These are phyloP conservation scores for Codiaeum variegatum DNA, from an alignment of 441 rosid species.

Conservation along the genomic window DNA sequence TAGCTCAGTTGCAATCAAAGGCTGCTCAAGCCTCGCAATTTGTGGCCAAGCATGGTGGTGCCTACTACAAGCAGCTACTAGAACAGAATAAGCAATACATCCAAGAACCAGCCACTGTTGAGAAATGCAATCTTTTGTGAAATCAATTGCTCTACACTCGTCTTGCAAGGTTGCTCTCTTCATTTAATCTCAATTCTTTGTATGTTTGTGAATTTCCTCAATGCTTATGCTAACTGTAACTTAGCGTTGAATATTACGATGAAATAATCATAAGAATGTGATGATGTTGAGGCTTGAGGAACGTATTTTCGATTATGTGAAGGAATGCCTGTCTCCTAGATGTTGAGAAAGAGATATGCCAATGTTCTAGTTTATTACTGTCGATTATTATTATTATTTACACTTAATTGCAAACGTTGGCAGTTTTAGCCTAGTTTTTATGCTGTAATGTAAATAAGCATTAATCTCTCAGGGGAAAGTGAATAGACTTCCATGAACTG, in stretches of 20 bases:
- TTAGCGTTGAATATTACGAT: background rate
- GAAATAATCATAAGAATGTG: background rate
- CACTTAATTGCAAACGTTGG: background rate
- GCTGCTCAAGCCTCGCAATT: constrained; percentile 59
- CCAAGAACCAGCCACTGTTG: constrained; percentile 63
- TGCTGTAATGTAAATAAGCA: background rate
- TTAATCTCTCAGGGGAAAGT: constrained; percentile 16
- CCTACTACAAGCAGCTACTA: constrained; percentile 57
- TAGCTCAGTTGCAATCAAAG: constrained; percentile 60
- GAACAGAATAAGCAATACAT: constrained; percentile 69
- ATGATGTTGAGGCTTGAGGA: background rate
- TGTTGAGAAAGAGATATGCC: background rate
- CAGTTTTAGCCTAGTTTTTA: background rate
- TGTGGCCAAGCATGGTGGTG: constrained; percentile 50
- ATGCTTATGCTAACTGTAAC: background rate
- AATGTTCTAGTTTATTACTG: background rate
- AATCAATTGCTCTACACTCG: constrained; percentile 72
- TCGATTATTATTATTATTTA: background rate
- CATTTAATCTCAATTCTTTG: background rate
- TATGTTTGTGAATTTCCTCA: background rate
- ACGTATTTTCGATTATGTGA: background rate
- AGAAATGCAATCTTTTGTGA: constrained; percentile 52
- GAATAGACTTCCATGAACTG: background rate
- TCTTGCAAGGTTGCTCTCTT: constrained; percentile 54
- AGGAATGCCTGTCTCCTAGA: background rate